A percentile compares a stretch with the other conserved stretches of the same genome.
Evolutionary conservation across 73 alveolate genomes (phyloP).

Genomic region (Paramecium sonneborni): DNA sequence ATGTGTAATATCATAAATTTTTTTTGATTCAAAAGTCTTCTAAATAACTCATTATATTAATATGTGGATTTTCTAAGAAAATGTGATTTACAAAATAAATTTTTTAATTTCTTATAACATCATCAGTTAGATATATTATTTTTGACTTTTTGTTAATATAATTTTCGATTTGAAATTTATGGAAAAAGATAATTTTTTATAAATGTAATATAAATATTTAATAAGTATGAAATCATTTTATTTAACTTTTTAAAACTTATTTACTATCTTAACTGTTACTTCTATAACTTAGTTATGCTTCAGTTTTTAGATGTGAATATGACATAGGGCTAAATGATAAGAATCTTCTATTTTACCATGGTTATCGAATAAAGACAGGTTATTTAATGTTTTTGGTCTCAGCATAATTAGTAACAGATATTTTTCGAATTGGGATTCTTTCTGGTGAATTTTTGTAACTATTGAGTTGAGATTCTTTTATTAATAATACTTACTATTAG

Average conservation of each 20-base stretch:
- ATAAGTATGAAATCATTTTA: not conserved
- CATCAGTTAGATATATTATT: not conserved
- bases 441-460: conserved; percentile 29
- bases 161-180: not conserved
- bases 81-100: not conserved
- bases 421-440: not conserved
- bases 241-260: not conserved
- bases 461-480: not conserved
- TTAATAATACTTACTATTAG: not conserved
- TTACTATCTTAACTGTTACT: conserved; percentile 24
- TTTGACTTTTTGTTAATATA: too few relatives aligned
- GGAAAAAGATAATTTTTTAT: not conserved
- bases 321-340: not conserved
- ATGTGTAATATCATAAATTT: not conserved
- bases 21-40: not conserved
- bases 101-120: not conserved
- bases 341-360: not conserved
- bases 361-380: not conserved
- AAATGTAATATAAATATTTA: not conserved
- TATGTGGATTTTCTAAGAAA: not conserved
- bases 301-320: not conserved
- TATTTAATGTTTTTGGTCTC: not conserved
- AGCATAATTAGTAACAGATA: not conserved
- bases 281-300: not conserved
- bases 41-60: too few relatives aligned